Conservation (phyloP, 352 stramenopile genomes). For the Saprolegnia diclina region DNA sequence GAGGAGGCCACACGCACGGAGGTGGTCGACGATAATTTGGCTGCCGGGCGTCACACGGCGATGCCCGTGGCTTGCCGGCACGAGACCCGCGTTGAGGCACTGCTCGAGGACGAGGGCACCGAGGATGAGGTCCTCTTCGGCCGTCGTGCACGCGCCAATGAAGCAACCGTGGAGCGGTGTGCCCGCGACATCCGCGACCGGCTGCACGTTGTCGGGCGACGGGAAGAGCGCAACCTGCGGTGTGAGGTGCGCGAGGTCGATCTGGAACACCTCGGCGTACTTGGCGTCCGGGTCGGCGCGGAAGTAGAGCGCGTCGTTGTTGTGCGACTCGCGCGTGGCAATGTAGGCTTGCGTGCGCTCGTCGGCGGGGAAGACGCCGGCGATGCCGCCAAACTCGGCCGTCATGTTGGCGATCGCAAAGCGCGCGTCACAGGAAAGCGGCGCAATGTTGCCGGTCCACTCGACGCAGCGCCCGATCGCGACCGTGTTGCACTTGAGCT, state of each 20-base stretch:
- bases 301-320: slow-evolving; percentile 77
- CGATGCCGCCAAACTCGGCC: slow-evolving; percentile 79
- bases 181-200: slow-evolving; percentile 52
- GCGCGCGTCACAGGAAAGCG: slow-evolving; percentile 70
- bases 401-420: slow-evolving; percentile 86
- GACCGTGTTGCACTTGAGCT: slow-evolving; percentile 85
- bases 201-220: slow-evolving; percentile 73
- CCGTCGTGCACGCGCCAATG: slow-evolving; percentile 78
- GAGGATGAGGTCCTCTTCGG: slow-evolving; percentile 75
- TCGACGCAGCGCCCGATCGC: slow-evolving; percentile 71
- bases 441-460: slow-evolving; percentile 72
- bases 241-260: slow-evolving; percentile 59
- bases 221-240: slow-evolving; percentile 74
- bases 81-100: slow-evolving; percentile 64
- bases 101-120: slow-evolving; percentile 70
- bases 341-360: slow-evolving; percentile 75
- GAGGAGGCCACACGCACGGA: slow-evolving; percentile 67
- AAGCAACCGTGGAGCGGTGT: slow-evolving; percentile 84
- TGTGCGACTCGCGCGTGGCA: slow-evolving; percentile 61
- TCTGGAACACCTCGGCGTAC: slow-evolving; percentile 72
- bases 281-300: slow-evolving; percentile 62
- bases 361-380: slow-evolving; percentile 74
- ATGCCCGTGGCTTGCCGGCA: slow-evolving; percentile 46
- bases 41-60: slow-evolving; percentile 72
- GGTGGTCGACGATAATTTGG: slow-evolving; percentile 74